Evolutionary conservation across 2,329 filamentous ascomycete genomes (phyloP), one percentile per base, ranked within the genome.

Genomic region (Verruconis gallopava): DNA sequence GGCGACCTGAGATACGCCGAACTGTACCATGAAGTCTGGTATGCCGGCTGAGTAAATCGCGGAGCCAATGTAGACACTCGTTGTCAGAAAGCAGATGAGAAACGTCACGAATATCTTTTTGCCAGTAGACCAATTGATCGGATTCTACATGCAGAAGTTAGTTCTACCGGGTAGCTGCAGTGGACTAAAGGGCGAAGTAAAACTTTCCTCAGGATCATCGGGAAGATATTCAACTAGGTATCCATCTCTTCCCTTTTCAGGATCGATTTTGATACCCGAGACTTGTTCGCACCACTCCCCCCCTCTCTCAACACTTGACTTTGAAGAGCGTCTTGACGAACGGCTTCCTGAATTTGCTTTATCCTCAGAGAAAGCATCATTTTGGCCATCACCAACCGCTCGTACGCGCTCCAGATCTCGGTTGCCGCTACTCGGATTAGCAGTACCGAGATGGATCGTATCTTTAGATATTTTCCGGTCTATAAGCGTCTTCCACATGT

Each of bases 221-320:
- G 20, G 25, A 5, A 33, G 30, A 12, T 32, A 37, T 11, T 43
- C 33, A 5, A 43, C 38, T 13, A 38, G 30, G n/a, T 39, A 55
- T 5, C 63, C 51, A 51, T 74, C 68, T 45, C 55, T 60, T 1
- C 69, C 69, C 47, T 72, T 73, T 48, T 74, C 71, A 1, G 63
- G 58, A 50, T 74, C 69, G 12, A 42, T 33, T 14, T 42, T 37
- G 13, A 36, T 33, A 37, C 40, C 40, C 13, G 22, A 33, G n/a
- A 71, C 53, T 21, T 52, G 65, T 42, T 58, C 47, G 14, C 39
- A 19, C 36, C 55, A 50, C n/a, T n/a, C n/a, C n/a, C n/a, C n/a
- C n/a, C n/a, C n/a, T n/a, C n/a, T n/a, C n/a, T n/a, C n/a, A n/a
- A n/a, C n/a, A n/a, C n/a, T n/a, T n/a, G n/a, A n/a, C n/a, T n/a